Conservation (phyloP, 768 basidiomycete genomes). For the Sarcodon aspratus region DNA sequence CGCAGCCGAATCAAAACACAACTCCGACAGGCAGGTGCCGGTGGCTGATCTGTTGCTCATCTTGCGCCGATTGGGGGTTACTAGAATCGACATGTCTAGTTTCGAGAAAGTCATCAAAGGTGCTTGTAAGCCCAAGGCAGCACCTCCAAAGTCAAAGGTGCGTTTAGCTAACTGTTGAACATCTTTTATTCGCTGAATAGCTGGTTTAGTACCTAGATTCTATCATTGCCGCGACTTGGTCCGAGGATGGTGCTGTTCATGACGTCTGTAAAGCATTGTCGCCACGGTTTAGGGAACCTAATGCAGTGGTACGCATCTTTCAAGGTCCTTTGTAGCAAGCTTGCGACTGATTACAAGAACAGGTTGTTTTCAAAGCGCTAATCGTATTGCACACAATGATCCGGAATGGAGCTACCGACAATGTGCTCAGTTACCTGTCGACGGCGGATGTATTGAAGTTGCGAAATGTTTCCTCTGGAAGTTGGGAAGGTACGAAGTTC, state of each 20-base stretch:
- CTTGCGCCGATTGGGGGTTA: too few relatives aligned
- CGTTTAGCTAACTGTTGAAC: constrained; percentile 5
- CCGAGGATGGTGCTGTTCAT: constrained; percentile 84
- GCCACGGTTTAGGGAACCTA: constrained; percentile 82
- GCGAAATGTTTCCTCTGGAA: constrained; percentile 67
- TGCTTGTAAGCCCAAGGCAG: constrained; percentile 95
- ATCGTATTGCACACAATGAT: constrained; percentile 96
- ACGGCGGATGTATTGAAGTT: constrained; percentile 73
- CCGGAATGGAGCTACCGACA: constrained; percentile 92
- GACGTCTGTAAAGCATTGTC: constrained; percentile 89
- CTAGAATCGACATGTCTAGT: constrained; percentile 42
- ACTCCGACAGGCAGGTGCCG: too few relatives aligned
- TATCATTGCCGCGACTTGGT: constrained; percentile 95
- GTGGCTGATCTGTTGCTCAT: too few relatives aligned
- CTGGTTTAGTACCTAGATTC: constrained; percentile 79
- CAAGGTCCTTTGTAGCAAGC: background rate
- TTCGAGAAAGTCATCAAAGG: constrained; percentile 90
- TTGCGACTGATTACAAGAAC: background rate
- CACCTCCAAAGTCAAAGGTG: constrained; percentile 93
- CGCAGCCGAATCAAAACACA: too few relatives aligned
- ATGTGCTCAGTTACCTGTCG: constrained; percentile 76
- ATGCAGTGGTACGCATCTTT: constrained; percentile 61
- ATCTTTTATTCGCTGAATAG: background rate
- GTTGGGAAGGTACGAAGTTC: constrained; percentile 69
- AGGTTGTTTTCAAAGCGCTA: constrained; percentile 98